Base-by-base conservation (phyloP, 371 early-diverging fungal genomes). In the Mucor saturninus region DNA sequence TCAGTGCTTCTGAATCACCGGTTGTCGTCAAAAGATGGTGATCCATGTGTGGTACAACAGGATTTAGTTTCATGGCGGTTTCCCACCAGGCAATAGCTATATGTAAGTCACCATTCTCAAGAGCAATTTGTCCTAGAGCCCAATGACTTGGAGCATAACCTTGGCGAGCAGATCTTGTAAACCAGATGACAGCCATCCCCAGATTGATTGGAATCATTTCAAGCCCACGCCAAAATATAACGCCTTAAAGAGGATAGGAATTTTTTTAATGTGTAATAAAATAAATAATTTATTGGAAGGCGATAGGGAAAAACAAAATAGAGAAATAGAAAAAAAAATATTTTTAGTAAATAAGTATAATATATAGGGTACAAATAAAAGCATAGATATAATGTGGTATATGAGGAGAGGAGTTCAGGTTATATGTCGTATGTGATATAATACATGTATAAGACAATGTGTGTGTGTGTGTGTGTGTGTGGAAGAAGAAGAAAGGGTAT, bases 61-160 rank as follows among this genome's bases (percentile, higher is more conserved):
- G 64, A 0, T 69, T 73, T 3, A 69, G 56, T 11, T 61, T 54
- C 28, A 59, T 62, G 13, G 73, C 74, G 29, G 68, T 67, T 48
- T 73, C 63, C 75, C 77, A 79, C 73, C 77, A 74, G 0, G 59
- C 60, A 14, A 64, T 58, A 1, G 80, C 80, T n/a, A 76, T 56
- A 39, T 76, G 73, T 31, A 68, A 57, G 45, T 76, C 74, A 8
- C 74, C 71, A 21, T 72, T 71, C 31, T 79, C 77, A 5, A 72
- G 40, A 9, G 75, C 74, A 59, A 79, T 74, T 48, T 74, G 73
- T 5, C 80, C 80, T 11, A 79, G 63, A 7, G 73, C 78, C 73
- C 73, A 78, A 40, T 73, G 69, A 28, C 78, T 78, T 11, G 61
- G 60, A 30, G 68, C 56, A 30, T 69, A 69, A 1, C 67, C 65